These are phyloP conservation scores for Debaryomyces sp. DNA, from an alignment of 1,139 yeast species.

Conservation along the genomic window DNA sequence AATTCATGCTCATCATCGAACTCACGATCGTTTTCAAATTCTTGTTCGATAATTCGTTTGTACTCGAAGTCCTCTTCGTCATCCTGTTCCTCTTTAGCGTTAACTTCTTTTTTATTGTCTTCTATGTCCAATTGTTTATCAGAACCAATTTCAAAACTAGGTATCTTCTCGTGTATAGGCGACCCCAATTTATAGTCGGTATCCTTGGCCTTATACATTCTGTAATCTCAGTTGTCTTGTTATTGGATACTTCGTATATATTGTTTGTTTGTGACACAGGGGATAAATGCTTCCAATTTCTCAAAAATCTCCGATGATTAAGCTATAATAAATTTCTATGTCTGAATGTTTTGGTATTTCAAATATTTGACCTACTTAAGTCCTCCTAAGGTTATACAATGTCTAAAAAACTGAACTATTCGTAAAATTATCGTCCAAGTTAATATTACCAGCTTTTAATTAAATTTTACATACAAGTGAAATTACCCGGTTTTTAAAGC, in stretches of 20 bases:
- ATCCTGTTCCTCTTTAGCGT: conserved; percentile 1
- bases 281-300: conserved; percentile 3
- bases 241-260: neutral
- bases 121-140: neutral
- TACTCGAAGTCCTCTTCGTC: conserved; percentile 1
- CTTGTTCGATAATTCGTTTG: neutral
- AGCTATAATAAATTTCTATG: neutral
- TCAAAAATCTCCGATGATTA: neutral
- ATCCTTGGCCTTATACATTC: conserved; percentile 5
- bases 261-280: conserved; percentile 5
- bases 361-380: neutral
- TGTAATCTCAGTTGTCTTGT: neutral
- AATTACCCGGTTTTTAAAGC: conserved; percentile 4
- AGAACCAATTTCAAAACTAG: neutral
- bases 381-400: neutral
- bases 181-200: conserved; percentile 13
- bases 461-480: conserved; percentile 1
- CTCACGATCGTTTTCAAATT: neutral
- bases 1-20: neutral
- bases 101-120: neutral
- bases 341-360: neutral
- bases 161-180: conserved; percentile 15
- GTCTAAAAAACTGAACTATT: neutral
- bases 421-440: conserved; percentile 1
- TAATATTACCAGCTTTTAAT: conserved; percentile 1